These are phyloP conservation scores for Chlamydomonas sp. DNA, from an alignment of 139 green algal species.

Conservation along the genomic window DNA sequence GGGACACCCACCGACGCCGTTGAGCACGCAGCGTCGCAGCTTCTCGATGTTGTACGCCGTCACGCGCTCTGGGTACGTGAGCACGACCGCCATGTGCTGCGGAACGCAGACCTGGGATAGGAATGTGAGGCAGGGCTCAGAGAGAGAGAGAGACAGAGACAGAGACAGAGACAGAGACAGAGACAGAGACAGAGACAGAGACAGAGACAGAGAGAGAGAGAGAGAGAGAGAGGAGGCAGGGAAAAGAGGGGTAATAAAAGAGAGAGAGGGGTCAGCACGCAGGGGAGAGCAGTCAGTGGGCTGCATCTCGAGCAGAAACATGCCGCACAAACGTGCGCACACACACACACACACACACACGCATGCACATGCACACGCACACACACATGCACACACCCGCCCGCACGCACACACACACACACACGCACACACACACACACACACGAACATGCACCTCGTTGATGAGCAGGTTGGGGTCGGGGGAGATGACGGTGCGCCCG, in stretches of 20 bases:
- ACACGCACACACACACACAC: background rate
- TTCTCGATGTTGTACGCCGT: conserved; percentile 86
- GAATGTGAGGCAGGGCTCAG: background rate
- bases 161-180: too few relatives aligned
- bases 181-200: too few relatives aligned
- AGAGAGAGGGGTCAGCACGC: too few relatives aligned
- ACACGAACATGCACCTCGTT: conserved; percentile 43
- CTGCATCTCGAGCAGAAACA: too few relatives aligned
- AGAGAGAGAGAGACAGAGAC: background rate
- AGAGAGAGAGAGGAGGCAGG: too few relatives aligned
- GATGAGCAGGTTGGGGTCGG: conserved; percentile 94
- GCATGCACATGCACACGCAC: background rate
- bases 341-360: background rate
- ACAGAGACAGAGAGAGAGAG: too few relatives aligned
- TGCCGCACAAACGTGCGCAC: too few relatives aligned
- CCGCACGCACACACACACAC: background rate
- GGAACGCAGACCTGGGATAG: conserved; percentile 76
- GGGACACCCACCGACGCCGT: conserved; percentile 48
- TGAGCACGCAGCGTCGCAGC: conserved; percentile 63
- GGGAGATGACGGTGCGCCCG: conserved; percentile 93
- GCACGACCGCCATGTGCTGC: conserved; percentile 75
- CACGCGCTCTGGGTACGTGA: conserved; percentile 93
- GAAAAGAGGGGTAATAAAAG: too few relatives aligned
- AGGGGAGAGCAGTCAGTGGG: too few relatives aligned
- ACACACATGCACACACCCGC: too few relatives aligned